Conservation (phyloP, 2,329 filamentous ascomycete species). For the Magnaporthiopsis incrustans region DNA sequence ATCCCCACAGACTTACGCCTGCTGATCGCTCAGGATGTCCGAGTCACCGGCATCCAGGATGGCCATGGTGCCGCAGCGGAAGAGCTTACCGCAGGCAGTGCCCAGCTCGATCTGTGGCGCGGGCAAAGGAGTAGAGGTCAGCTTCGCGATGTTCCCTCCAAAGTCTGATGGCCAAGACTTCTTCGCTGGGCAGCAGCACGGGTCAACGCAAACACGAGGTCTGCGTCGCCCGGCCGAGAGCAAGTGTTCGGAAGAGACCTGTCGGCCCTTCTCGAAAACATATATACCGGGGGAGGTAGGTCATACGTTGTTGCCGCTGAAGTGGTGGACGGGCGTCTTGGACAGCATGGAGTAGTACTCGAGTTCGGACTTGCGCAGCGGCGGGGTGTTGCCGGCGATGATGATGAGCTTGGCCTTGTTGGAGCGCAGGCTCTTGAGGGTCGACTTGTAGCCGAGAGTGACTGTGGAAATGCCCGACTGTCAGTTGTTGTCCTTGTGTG, state of each 20-base stretch:
- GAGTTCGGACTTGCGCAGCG: conserved; percentile 94
- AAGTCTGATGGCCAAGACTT: conserved; percentile 69
- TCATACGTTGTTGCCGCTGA: conserved; percentile 98
- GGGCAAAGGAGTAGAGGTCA: conserved; percentile 40
- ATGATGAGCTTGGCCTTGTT: conserved; percentile 91
- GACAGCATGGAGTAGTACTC: conserved; percentile 92
- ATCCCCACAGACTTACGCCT: conserved; percentile 38
- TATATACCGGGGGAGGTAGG: background rate
- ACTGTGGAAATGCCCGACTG: conserved; percentile 32
- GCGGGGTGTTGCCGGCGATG: conserved; percentile 89
- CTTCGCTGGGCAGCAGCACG: conserved; percentile 71
- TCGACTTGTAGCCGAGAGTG: conserved; percentile 84
- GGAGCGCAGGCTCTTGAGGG: conserved; percentile 20
- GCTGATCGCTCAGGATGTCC: conserved; percentile 82
- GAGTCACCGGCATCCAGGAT: conserved; percentile 97
- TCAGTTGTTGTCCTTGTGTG: background rate
- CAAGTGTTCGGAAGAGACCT: conserved; percentile 6
- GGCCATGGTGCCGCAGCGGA: conserved; percentile 93
- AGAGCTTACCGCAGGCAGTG: conserved; percentile 97
- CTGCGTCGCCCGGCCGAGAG: conserved; percentile 7
- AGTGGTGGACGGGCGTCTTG: conserved; percentile 96
- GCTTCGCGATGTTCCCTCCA: conserved; percentile 67
- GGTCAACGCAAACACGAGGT: conserved; percentile 3
- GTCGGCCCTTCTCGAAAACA: background rate
- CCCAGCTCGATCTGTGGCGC: conserved; percentile 84